Percentiles rank a stretch among this genome's conserved stretches.
Conservation (phyloP, 495 filamentous ascomycete genomes). For the Bathelium albidoporum region DNA sequence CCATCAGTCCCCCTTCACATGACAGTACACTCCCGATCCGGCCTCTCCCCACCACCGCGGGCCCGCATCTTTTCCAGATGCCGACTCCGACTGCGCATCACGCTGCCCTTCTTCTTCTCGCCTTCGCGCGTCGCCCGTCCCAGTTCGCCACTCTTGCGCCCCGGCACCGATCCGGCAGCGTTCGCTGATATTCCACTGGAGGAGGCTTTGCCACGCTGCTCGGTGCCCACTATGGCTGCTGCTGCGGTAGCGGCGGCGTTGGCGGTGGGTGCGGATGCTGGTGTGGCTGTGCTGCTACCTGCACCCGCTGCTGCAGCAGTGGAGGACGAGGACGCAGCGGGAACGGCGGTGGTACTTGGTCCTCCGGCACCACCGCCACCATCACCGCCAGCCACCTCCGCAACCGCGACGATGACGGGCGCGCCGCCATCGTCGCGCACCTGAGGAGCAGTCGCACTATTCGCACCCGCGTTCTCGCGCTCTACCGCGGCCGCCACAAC, state of each 20-base stretch:
- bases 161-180: too few relatives aligned
- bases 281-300: too few relatives aligned
- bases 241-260: neutral
- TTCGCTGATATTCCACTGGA: too few relatives aligned
- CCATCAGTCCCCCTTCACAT: slow-evolving; percentile 33
- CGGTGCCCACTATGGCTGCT: too few relatives aligned
- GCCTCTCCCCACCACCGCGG: slow-evolving; percentile 33
- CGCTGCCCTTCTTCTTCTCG: slow-evolving; percentile 36
- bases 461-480: neutral
- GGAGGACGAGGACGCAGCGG: too few relatives aligned
- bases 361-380: neutral
- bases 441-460: neutral
- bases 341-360: too few relatives aligned
- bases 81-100: slow-evolving; percentile 32
- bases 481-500: too few relatives aligned
- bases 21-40: slow-evolving; percentile 62
- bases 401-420: neutral
- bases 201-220: too few relatives aligned
- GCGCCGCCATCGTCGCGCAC: slow-evolving; percentile 14
- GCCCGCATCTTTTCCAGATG: slow-evolving; percentile 29
- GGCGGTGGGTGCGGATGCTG: neutral
- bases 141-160: slow-evolving; percentile 32
- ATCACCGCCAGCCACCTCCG: neutral
- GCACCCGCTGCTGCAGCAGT: too few relatives aligned
- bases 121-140: slow-evolving; percentile 27